Percentiles rank a stretch among this genome's conserved stretches.
phyloP scores from a whole-genome alignment of 148 eudicot species.

The Polygonum aviculare region DNA sequence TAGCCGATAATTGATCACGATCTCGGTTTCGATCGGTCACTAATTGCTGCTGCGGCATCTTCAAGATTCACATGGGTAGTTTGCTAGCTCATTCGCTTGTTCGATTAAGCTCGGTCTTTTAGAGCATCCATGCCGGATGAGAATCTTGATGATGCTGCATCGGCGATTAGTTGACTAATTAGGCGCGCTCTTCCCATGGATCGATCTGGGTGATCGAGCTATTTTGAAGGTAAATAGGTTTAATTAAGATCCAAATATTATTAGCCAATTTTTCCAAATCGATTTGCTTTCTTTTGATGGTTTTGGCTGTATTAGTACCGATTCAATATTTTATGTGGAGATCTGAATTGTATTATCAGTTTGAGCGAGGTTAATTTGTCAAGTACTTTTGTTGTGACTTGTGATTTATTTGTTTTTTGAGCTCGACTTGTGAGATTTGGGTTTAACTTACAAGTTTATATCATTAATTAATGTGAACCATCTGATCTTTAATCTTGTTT shows the following conservation, averaged over 20 bases:
- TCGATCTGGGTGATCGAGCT: neutral
- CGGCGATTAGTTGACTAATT: slow-evolving; percentile 1
- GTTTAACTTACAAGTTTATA: too few relatives aligned
- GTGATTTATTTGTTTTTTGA: too few relatives aligned
- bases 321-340: neutral
- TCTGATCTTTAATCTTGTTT: neutral
- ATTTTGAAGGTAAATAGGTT: neutral
- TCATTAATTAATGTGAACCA: too few relatives aligned
- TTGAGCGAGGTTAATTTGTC: too few relatives aligned
- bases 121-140: neutral
- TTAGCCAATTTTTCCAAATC: neutral
- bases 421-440: too few relatives aligned
- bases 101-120: too few relatives aligned
- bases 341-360: too few relatives aligned
- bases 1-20: neutral
- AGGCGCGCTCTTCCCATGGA: neutral
- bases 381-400: too few relatives aligned
- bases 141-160: slow-evolving; percentile 16
- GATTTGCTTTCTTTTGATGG: neutral
- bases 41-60: slow-evolving; percentile 4
- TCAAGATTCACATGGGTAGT: slow-evolving; percentile 9
- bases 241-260: neutral
- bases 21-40: neutral
- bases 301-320: neutral
- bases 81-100: too few relatives aligned